These are phyloP conservation scores for Cercospora beticola DNA, from an alignment of 2,329 filamentous ascomycete genomes.

Conservation along the genomic window DNA sequence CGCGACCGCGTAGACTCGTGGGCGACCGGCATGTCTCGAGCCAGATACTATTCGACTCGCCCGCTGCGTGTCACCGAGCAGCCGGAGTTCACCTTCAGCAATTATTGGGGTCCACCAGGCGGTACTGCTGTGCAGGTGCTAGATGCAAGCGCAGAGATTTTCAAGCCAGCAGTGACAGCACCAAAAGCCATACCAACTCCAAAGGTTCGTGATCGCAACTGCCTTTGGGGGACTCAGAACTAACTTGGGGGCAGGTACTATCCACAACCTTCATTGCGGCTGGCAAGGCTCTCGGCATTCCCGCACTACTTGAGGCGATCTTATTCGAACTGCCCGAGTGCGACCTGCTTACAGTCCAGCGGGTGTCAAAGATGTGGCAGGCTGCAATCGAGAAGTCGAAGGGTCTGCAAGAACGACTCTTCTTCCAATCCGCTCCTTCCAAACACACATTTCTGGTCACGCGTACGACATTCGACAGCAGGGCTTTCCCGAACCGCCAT, in stretches of 20 bases:
- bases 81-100: neutral
- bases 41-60: neutral
- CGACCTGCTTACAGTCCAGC: conserved; percentile 2
- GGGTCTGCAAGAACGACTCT: conserved; percentile 8
- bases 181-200: neutral
- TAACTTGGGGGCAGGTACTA: neutral
- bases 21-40: neutral
- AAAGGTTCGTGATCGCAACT: neutral
- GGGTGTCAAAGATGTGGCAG: conserved; percentile 7
- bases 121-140: neutral
- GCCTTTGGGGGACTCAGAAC: neutral
- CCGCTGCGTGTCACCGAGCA: neutral
- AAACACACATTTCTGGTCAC: conserved; percentile 2
- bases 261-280: neutral
- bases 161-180: neutral
- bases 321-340: conserved; percentile 4
- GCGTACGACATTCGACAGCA: neutral
- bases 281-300: conserved; percentile 12
- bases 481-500: neutral
- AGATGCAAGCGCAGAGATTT: neutral
- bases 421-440: neutral
- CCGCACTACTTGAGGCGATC: conserved; percentile 21
- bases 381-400: neutral
- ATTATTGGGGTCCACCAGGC: neutral
- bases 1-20: neutral